Evolutionary conservation across 2,329 filamentous ascomycete species (phyloP).

Genomic region (Nemania diffusa): DNA sequence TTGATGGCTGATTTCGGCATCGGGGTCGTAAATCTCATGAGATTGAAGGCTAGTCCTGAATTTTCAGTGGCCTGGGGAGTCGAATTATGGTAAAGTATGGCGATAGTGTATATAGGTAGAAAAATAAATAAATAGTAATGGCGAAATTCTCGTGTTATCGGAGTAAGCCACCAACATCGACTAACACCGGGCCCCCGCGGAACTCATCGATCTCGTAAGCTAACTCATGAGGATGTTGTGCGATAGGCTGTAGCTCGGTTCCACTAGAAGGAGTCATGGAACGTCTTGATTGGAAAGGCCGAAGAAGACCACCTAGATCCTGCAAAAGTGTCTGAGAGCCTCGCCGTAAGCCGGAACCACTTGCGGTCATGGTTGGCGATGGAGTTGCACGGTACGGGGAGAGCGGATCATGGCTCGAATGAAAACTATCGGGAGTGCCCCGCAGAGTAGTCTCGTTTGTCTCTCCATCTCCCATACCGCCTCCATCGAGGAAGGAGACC

Average conservation of each 20-base stretch:
- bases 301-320: constrained; percentile 66
- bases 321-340: constrained; percentile 69
- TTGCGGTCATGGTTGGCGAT: constrained; percentile 58
- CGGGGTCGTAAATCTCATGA: constrained; percentile 43
- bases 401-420: constrained; percentile 55
- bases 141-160: constrained; percentile 35
- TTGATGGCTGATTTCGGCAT: constrained; percentile 37
- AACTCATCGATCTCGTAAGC: constrained; percentile 48
- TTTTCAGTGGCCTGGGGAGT: background rate
- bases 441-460: constrained; percentile 41
- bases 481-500: constrained; percentile 87
- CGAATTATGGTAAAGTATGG: constrained; percentile 15
- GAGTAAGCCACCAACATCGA: constrained; percentile 56
- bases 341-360: constrained; percentile 58
- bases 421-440: constrained; percentile 55
- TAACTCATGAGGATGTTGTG: constrained; percentile 54
- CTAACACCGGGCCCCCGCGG: constrained; percentile 49
- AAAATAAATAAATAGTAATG: background rate
- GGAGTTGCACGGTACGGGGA: constrained; percentile 51
- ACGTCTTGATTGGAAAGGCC: constrained; percentile 52
- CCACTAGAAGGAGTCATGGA: constrained; percentile 49
- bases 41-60: constrained; percentile 18
- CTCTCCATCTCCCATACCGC: constrained; percentile 74
- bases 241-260: constrained; percentile 60
- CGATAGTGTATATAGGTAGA: constrained; percentile 9